Evolutionary conservation across 352 stramenopile genomes (phyloP).

Genomic region (Globisporangium megalacanthum): DNA sequence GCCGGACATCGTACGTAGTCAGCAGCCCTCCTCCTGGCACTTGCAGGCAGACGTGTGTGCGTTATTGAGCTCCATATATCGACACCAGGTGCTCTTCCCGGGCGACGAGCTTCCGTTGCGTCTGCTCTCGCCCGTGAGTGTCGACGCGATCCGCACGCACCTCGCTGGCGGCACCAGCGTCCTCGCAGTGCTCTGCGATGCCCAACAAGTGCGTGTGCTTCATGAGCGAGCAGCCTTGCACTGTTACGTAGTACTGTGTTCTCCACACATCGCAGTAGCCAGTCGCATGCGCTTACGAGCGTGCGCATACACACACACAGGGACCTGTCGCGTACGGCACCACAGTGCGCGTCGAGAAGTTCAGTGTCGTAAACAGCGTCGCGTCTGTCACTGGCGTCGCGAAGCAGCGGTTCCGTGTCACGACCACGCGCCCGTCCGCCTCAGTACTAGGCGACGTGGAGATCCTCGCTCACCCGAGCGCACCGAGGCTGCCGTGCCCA

Average conservation of each 20-base stretch:
- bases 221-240: no score
- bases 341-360: conserved; percentile 67
- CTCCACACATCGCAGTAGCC: no score
- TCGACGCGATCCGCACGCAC: conserved; percentile 40
- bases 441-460: conserved; percentile 35
- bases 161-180: conserved; percentile 39
- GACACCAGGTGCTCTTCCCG: conserved; percentile 74
- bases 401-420: conserved; percentile 62
- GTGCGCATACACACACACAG: conserved; percentile 7
- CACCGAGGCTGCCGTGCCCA: conserved; percentile 35
- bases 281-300: not conserved
- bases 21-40: not conserved
- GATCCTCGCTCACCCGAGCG: conserved; percentile 48
- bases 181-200: conserved; percentile 48
- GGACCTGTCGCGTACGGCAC: conserved; percentile 41
- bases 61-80: not conserved
- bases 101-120: conserved; percentile 72
- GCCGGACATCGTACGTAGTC: conserved; percentile 56
- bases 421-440: conserved; percentile 17
- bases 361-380: conserved; percentile 33
- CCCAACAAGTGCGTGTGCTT: conserved; percentile 28
- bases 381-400: conserved; percentile 52
- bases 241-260: no score
- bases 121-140: conserved; percentile 53
- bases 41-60: not conserved